phyloP scores from a whole-genome alignment of 2,329 filamentous ascomycete species.

The Penicillium sclerotiorum region DNA sequence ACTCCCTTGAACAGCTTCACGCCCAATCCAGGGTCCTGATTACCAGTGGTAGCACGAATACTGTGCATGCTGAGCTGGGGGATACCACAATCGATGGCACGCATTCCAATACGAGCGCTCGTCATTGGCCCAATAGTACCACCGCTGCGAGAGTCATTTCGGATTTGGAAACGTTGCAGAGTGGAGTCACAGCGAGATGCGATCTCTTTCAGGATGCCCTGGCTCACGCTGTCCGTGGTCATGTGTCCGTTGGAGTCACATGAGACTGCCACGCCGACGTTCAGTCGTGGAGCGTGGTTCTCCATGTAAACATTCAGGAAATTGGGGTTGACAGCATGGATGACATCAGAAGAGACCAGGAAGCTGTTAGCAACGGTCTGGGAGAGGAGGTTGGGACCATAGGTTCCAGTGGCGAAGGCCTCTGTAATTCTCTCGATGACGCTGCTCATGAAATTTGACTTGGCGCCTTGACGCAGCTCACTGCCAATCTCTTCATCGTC shows the following conservation, averaged over 20 bases:
- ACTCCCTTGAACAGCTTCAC: slow-evolving; percentile 89
- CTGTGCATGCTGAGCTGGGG: slow-evolving; percentile 94
- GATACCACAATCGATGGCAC: slow-evolving; percentile 84
- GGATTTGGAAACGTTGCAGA: slow-evolving; percentile 89
- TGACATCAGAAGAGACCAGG: slow-evolving; percentile 89
- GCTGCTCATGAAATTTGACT: slow-evolving; percentile 81
- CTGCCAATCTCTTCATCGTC: slow-evolving; percentile 97
- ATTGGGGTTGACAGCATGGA: slow-evolving; percentile 92
- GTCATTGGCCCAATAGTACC: slow-evolving; percentile 96
- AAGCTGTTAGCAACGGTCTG: slow-evolving; percentile 91
- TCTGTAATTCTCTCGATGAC: slow-evolving; percentile 79
- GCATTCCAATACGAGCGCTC: slow-evolving; percentile 75
- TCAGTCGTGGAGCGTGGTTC: slow-evolving; percentile 83
- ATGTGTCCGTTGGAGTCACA: slow-evolving; percentile 91
- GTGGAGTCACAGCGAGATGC: slow-evolving; percentile 72
- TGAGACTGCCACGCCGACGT: slow-evolving; percentile 79
- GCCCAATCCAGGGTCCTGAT: slow-evolving; percentile 82
- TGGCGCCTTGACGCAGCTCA: slow-evolving; percentile 83
- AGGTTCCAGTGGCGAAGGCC: slow-evolving; percentile 54
- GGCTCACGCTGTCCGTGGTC: slow-evolving; percentile 88
- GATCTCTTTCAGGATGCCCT: slow-evolving; percentile 75
- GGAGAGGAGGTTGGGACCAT: slow-evolving; percentile 63
- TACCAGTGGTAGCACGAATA: slow-evolving; percentile 84
- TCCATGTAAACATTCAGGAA: slow-evolving; percentile 82
- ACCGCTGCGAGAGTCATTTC: slow-evolving; percentile 85